Base-by-base conservation (phyloP, 2,329 filamentous ascomycete genomes). In the Trichophyton rubrum region DNA sequence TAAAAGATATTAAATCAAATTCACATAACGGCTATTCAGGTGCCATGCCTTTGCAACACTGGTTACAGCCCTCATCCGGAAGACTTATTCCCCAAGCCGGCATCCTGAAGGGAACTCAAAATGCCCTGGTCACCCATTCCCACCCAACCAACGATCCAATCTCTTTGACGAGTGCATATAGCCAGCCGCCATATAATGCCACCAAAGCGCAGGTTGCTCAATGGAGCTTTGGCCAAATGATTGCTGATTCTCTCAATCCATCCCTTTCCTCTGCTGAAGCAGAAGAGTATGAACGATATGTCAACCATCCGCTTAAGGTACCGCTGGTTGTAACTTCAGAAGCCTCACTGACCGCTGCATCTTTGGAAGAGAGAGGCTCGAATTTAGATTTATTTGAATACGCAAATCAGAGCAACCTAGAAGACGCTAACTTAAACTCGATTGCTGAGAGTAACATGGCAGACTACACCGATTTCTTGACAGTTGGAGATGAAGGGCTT, bases 201-300 rank as follows among this genome's bases (percentile, higher is more conserved):
- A 95, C 95, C 74, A 83, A 85, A 30, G 88, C 87, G 41, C 87
- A 88, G 60, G 71, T 74, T 30, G 87, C 89, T 13, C 90, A 96
- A 71, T 91, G 88, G 86, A 66, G 62, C 40, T 58, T 66, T 3
- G 87, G 87, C 17, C 87, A 95, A 69, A 86, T 96, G 57, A 87
- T 96, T 51, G 81, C 86, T 59, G 88, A 91, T 70, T 93, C 89
- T 3, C 80, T 97, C 51, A 88, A 96, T 65, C 93, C 93, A 1
- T 85, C 84, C 0, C 89, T 99, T 41, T 87, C 83, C 6, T 75
- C 80, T 6, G 81, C 83, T 43, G 92, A 97, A 75, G 84, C 85
- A 24, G 85, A 87, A 55, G 93, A 97, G 71, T 99, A 99, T 71
- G 82, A 85, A 62, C 84, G 87, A 24, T 99, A 97, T 73, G 85